Percentiles rank a stretch among this genome's conserved stretches.
Evolutionary conservation across 2,329 filamentous ascomycete genomes (phyloP).

Genomic region (Fusarium devonianum): DNA sequence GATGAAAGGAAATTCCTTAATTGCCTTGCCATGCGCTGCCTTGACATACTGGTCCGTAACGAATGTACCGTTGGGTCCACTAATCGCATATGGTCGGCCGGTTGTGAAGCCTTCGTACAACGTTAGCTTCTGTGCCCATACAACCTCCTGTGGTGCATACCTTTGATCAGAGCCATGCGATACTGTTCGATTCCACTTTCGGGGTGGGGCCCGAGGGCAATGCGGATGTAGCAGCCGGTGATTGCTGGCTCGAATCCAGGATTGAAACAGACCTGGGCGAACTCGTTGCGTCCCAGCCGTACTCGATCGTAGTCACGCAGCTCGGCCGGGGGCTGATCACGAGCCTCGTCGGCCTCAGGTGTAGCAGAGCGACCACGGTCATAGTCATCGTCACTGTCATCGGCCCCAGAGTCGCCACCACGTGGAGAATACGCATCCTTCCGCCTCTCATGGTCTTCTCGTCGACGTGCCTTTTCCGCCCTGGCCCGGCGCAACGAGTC

Average conservation of each 20-base stretch:
- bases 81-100: constrained; percentile 84
- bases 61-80: constrained; percentile 77
- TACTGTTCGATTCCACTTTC: constrained; percentile 79
- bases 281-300: constrained; percentile 83
- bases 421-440: constrained; percentile 57
- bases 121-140: constrained; percentile 32
- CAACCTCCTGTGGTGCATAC: constrained; percentile 52
- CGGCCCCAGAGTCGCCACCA: constrained; percentile 52
- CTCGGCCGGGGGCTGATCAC: constrained; percentile 74
- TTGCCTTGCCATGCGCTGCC: constrained; percentile 81
- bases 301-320: constrained; percentile 85
- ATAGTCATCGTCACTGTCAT: constrained; percentile 83
- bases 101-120: constrained; percentile 70
- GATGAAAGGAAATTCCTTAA: constrained; percentile 88
- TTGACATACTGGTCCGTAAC: constrained; percentile 86
- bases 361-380: constrained; percentile 63
- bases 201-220: constrained; percentile 81
- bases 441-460: constrained; percentile 65
- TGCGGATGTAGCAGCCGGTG: constrained; percentile 82
- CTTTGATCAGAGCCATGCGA: constrained; percentile 87
- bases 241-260: constrained; percentile 86
- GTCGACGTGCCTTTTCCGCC: constrained; percentile 63
- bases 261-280: constrained; percentile 91
- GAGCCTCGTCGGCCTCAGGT: constrained; percentile 70
- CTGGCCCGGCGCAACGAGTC: constrained; percentile 70